A percentile compares a stretch with the other conserved stretches of the same genome.
Conservation (phyloP, 805 yeast genomes). For the Teunomyces kruisii region DNA sequence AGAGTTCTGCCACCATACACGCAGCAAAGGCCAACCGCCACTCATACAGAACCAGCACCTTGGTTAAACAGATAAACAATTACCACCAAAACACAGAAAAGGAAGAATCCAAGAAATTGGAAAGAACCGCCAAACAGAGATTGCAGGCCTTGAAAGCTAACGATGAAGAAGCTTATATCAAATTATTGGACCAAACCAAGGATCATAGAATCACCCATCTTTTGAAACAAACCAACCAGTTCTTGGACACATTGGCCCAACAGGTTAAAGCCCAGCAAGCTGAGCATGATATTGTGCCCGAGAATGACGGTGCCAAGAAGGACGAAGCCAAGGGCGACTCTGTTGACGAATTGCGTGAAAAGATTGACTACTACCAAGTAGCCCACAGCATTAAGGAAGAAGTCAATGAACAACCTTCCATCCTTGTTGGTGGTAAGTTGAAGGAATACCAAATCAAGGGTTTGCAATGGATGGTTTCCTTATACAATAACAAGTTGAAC, state of each 20-base stretch:
- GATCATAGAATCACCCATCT: constrained; percentile 85
- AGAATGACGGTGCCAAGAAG: constrained; percentile 24
- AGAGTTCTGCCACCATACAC: constrained; percentile 23
- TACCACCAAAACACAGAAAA: constrained; percentile 62
- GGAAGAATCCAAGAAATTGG: constrained; percentile 74
- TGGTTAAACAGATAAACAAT: constrained; percentile 39
- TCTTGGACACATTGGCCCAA: constrained; percentile 74
- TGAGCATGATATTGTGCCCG: constrained; percentile 41
- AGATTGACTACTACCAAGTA: constrained; percentile 76
- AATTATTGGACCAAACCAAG: constrained; percentile 79
- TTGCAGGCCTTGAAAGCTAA: constrained; percentile 82
- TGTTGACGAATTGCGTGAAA: constrained; percentile 58
- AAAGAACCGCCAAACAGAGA: constrained; percentile 84
- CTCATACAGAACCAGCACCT: constrained; percentile 22
- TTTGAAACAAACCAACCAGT: constrained; percentile 74
- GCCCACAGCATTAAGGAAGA: constrained; percentile 75
- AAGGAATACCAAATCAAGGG: constrained; percentile 75
- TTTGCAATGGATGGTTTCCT: constrained; percentile 66
- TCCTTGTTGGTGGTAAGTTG: constrained; percentile 73
- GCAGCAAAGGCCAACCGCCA: constrained; percentile 20
- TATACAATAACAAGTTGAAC: constrained; percentile 58
- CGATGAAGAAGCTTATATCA: constrained; percentile 86
- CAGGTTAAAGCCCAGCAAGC: constrained; percentile 78
- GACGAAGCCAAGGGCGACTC: constrained; percentile 36
- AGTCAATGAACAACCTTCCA: constrained; percentile 62